Percentiles rank a stretch among this genome's conserved stretches.
These are phyloP conservation scores for Candida andamanensis DNA, from an alignment of 805 yeast species.

Conservation along the genomic window DNA sequence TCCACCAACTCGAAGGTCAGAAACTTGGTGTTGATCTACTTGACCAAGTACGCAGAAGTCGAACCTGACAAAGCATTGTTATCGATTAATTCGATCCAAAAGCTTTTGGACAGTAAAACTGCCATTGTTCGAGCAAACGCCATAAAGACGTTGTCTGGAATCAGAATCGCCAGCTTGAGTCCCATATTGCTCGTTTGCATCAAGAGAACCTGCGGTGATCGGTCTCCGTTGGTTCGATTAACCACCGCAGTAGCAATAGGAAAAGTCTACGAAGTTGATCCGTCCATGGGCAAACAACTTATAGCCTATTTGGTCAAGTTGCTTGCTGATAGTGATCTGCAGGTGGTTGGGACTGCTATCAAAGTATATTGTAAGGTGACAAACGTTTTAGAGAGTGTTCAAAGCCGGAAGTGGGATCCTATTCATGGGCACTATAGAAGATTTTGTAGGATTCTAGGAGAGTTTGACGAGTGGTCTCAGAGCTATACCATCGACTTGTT, in stretches of 20 bases:
- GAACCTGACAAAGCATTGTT: constrained; percentile 89
- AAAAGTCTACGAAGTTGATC: constrained; percentile 44
- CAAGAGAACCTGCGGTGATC: constrained; percentile 62
- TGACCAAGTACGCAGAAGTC: constrained; percentile 69
- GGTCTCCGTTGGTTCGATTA: constrained; percentile 71
- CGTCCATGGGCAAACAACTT: constrained; percentile 44
- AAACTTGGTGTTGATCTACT: constrained; percentile 69
- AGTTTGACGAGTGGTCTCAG: constrained; percentile 75
- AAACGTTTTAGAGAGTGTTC: constrained; percentile 28
- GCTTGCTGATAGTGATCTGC: constrained; percentile 58
- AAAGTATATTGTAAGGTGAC: constrained; percentile 46
- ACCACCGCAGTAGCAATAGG: constrained; percentile 75
- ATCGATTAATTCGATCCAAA: constrained; percentile 88
- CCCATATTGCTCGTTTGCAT: constrained; percentile 75
- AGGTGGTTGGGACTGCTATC: constrained; percentile 69
- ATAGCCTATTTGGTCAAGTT: constrained; percentile 45
- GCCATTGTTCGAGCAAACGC: constrained; percentile 69
- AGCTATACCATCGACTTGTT: constrained; percentile 53
- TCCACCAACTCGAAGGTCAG: constrained; percentile 59
- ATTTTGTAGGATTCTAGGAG: constrained; percentile 41
- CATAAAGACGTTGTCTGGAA: constrained; percentile 76
- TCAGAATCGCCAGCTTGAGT: constrained; percentile 71
- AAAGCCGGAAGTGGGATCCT: constrained; percentile 47
- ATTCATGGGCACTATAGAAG: constrained; percentile 69
- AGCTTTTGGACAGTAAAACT: constrained; percentile 63